phyloP scores from a whole-genome alignment of 2,329 filamentous ascomycete species.

The Paecilomyces fulvus region DNA sequence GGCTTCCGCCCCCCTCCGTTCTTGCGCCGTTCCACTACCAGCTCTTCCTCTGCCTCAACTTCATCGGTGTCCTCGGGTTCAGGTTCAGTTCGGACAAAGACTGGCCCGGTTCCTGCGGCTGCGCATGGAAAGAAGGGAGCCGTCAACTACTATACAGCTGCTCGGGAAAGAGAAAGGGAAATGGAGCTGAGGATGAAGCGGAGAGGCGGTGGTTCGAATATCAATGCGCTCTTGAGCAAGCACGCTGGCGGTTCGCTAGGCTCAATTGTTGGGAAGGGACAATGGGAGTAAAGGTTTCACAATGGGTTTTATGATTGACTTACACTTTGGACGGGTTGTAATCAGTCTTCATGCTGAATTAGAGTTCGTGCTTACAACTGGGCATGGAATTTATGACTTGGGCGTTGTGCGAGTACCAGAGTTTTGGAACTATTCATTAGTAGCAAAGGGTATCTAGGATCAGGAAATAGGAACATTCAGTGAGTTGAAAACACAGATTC shows the following conservation, averaged over 20 bases:
- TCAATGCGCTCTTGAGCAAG: slow-evolving; percentile 30
- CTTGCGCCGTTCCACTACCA: slow-evolving; percentile 21
- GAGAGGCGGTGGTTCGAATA: slow-evolving; percentile 30
- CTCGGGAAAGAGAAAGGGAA: slow-evolving; percentile 51
- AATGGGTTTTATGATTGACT: neutral
- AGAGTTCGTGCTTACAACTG: neutral
- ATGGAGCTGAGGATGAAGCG: slow-evolving; percentile 44
- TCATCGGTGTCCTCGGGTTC: slow-evolving; percentile 14
- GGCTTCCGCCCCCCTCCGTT: slow-evolving; percentile 26
- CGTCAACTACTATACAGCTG: slow-evolving; percentile 49
- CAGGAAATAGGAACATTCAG: neutral
- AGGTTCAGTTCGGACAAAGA: slow-evolving; percentile 14
- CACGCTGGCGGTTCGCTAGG: slow-evolving; percentile 31
- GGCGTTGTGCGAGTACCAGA: neutral
- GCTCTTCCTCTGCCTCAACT: slow-evolving; percentile 18
- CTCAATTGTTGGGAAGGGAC: slow-evolving; percentile 25
- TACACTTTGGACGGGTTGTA: neutral
- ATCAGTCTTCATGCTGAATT: neutral
- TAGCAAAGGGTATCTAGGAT: neutral
- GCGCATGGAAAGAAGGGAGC: slow-evolving; percentile 51
- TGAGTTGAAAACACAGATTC: neutral
- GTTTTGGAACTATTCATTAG: too few relatives aligned
- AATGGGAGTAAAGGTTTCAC: slow-evolving; percentile 30
- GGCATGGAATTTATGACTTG: neutral
- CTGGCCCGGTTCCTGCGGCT: slow-evolving; percentile 24